Evolutionary conservation across 148 eudicot species (phyloP).

Genomic region (Vaccinium macrocarpon): DNA sequence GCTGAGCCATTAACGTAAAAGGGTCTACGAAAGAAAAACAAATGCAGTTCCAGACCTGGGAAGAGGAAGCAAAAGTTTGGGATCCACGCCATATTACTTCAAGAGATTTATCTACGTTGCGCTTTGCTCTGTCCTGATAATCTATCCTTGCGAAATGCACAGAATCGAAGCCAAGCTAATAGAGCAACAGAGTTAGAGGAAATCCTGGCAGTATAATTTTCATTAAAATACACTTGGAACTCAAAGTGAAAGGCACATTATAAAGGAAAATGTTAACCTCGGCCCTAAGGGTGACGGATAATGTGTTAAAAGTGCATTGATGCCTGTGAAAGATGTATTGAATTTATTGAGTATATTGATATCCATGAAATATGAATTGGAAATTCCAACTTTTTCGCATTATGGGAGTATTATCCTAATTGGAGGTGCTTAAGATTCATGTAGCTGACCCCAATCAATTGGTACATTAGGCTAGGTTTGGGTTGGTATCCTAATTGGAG

Average conservation of each 20-base stretch:
- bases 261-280: not conserved
- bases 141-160: slow-evolving; percentile 92
- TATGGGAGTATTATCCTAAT: not conserved
- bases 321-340: not conserved
- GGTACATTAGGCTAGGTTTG: no score
- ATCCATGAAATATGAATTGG: not conserved
- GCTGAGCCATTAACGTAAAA: not conserved
- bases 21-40: not conserved
- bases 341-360: not conserved
- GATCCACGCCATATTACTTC: slow-evolving; percentile 96
- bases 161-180: slow-evolving; percentile 87
- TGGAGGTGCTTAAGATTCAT: no score
- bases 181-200: slow-evolving; percentile 11
- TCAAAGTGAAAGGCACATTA: not conserved
- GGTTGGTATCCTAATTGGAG: no score
- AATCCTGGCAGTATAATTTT: not conserved
- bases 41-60: slow-evolving; percentile 52
- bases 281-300: not conserved
- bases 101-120: slow-evolving; percentile 67
- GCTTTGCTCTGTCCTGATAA: slow-evolving; percentile 73
- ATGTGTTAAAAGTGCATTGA: not conserved
- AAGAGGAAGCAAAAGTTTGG: slow-evolving; percentile 76
- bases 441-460: no score
- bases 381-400: not conserved
- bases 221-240: not conserved